These are phyloP conservation scores for Biscogniauxia marginata DNA, from an alignment of 2,329 filamentous ascomycete species.

Conservation along the genomic window DNA sequence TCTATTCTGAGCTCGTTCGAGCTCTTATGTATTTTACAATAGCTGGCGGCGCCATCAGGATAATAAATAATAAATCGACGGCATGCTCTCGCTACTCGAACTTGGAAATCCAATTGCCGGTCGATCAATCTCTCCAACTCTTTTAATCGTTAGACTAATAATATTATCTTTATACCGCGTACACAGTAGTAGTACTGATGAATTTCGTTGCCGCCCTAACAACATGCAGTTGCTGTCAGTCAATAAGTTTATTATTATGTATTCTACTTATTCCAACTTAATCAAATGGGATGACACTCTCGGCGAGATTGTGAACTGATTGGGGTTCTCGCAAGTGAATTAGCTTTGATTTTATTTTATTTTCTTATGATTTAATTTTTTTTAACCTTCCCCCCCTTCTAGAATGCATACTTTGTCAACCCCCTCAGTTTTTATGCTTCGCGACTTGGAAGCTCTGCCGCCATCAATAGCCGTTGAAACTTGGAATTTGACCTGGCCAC, in stretches of 20 bases:
- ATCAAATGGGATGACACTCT: neutral
- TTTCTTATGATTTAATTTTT: neutral
- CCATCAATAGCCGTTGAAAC: neutral
- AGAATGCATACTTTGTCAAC: neutral
- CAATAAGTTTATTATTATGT: neutral
- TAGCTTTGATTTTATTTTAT: neutral
- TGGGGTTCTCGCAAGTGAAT: neutral
- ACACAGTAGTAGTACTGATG: neutral
- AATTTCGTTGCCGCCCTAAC: neutral
- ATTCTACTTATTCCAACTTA: no score
- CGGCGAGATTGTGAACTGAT: neutral
- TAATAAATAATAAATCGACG: neutral
- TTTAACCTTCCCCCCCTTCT: neutral
- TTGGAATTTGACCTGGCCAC: neutral
- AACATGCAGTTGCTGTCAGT: neutral
- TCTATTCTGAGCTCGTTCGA: constrained; percentile 1
- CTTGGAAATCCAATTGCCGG: neutral
- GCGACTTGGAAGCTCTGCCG: neutral
- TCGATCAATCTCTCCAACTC: neutral
- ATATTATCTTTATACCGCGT: neutral
- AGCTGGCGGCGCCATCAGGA: neutral
- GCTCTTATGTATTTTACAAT: neutral
- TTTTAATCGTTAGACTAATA: neutral
- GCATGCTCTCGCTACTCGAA: neutral
- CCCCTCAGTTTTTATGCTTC: neutral